These are phyloP conservation scores for Evernia prunastri DNA, from an alignment of 495 filamentous ascomycete species.

Conservation along the genomic window DNA sequence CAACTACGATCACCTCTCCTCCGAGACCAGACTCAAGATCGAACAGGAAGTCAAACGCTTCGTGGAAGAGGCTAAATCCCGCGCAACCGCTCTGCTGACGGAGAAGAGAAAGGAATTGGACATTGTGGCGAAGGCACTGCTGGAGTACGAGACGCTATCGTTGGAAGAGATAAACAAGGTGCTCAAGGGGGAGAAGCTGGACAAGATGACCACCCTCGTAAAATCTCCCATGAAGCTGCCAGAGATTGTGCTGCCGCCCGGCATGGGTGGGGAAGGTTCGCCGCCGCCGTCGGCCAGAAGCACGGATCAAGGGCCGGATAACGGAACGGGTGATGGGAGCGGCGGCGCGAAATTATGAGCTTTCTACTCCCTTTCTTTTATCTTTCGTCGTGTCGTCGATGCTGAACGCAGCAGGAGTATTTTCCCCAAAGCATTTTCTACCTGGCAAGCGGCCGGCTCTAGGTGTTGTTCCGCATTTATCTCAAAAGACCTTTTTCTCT, in stretches of 20 bases:
- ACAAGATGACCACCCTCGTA: constrained; percentile 43
- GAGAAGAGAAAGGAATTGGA: constrained; percentile 77
- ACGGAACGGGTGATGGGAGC: constrained; percentile 1
- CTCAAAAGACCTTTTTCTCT: not conserved
- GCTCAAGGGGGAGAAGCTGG: constrained; percentile 76
- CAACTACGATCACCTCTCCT: constrained; percentile 73
- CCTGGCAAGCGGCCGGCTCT: not conserved
- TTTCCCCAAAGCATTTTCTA: not conserved
- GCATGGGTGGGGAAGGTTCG: constrained; percentile 12
- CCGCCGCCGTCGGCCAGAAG: not conserved
- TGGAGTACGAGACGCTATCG: constrained; percentile 89
- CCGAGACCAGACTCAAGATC: constrained; percentile 75
- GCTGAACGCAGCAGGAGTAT: not conserved
- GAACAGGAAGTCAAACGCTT: constrained; percentile 79
- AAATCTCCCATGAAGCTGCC: constrained; percentile 32
- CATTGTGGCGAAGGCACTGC: constrained; percentile 73
- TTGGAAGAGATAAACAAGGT: constrained; percentile 86
- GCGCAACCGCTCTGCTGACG: constrained; percentile 58
- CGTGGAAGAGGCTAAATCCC: constrained; percentile 72
- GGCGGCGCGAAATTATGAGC: not conserved
- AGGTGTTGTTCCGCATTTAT: not conserved
- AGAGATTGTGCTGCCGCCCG: constrained; percentile 23
- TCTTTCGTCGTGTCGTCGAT: not conserved
- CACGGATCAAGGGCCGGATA: not conserved
- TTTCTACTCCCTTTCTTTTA: not conserved